Conservation (phyloP, 192 early-diverging fungal genomes). For the Coemansia umbellata region DNA sequence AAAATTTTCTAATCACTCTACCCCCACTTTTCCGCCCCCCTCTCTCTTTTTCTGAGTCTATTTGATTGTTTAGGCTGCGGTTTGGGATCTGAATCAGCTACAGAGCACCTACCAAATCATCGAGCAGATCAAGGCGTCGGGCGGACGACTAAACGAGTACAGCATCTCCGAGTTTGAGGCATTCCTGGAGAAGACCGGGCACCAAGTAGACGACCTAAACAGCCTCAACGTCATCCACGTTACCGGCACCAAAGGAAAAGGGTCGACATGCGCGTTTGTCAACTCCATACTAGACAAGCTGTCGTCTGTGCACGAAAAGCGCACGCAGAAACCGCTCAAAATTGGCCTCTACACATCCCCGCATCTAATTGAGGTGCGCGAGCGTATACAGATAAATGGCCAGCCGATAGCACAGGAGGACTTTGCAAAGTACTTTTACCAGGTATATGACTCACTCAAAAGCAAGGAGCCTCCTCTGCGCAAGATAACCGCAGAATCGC, state of each 20-base stretch:
- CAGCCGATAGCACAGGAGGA: conserved; percentile 64
- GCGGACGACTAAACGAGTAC: conserved; percentile 24
- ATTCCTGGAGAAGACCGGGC: conserved; percentile 25
- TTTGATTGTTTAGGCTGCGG: conserved; percentile 75
- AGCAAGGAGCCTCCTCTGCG: conserved; percentile 14
- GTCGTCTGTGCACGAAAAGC: neutral
- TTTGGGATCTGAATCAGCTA: conserved; percentile 73
- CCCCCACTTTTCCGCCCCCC: too few relatives aligned
- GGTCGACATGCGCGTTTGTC: conserved; percentile 77
- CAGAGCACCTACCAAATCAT: conserved; percentile 85
- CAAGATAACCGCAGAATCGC: conserved; percentile 15
- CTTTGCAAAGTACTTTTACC: conserved; percentile 86
- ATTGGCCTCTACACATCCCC: conserved; percentile 91
- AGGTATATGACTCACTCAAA: conserved; percentile 75
- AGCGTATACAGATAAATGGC: conserved; percentile 92
- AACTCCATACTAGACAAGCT: conserved; percentile 69
- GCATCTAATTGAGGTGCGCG: conserved; percentile 86
- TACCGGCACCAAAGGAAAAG: conserved; percentile 85
- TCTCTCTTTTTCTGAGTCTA: neutral
- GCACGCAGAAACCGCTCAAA: conserved; percentile 5
- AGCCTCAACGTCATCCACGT: conserved; percentile 73
- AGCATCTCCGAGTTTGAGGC: conserved; percentile 33
- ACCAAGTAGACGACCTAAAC: conserved; percentile 64
- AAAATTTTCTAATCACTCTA: too few relatives aligned
- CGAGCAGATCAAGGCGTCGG: conserved; percentile 58